Percentiles rank a stretch among this genome's conserved stretches.
Evolutionary conservation across 176 grass and related monocot genomes (phyloP).

Genomic region (Pontederia paniculata): DNA sequence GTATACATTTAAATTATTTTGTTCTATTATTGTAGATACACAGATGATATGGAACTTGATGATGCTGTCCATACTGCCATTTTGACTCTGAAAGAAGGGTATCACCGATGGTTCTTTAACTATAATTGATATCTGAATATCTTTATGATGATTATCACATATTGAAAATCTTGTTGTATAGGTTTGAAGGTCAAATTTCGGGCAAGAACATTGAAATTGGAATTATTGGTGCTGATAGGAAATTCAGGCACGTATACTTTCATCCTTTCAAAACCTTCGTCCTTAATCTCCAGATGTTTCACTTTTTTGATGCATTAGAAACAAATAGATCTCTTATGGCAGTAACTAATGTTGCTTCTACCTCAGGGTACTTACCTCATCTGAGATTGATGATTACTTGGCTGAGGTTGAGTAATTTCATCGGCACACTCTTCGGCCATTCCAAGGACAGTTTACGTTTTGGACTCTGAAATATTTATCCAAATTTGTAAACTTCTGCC

Average conservation of each 20-base stretch:
- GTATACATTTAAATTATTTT: background rate
- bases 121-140: constrained; percentile 8
- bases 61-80: constrained; percentile 98
- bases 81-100: constrained; percentile 99
- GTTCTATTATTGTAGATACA: constrained; percentile 44
- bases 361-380: constrained; percentile 66
- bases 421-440: no score
- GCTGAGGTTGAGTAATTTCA: constrained; percentile 76
- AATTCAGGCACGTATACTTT: constrained; percentile 64
- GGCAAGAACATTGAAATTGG: constrained; percentile 97
- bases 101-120: constrained; percentile 5
- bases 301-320: no score
- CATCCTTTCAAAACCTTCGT: background rate
- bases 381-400: constrained; percentile 97
- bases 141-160: background rate
- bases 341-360: constrained; percentile 12
- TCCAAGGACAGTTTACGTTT: no score
- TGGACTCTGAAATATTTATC: no score
- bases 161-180: constrained; percentile 7
- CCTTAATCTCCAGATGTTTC: no score
- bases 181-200: constrained; percentile 95
- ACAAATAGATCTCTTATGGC: no score
- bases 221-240: constrained; percentile 63
- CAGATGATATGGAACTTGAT: constrained; percentile 97
- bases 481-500: no score